Percentiles rank a stretch among this genome's conserved stretches.
Evolutionary conservation across 805 yeast genomes (phyloP).

Genomic region (Metschnikowia baotianmanensis): DNA sequence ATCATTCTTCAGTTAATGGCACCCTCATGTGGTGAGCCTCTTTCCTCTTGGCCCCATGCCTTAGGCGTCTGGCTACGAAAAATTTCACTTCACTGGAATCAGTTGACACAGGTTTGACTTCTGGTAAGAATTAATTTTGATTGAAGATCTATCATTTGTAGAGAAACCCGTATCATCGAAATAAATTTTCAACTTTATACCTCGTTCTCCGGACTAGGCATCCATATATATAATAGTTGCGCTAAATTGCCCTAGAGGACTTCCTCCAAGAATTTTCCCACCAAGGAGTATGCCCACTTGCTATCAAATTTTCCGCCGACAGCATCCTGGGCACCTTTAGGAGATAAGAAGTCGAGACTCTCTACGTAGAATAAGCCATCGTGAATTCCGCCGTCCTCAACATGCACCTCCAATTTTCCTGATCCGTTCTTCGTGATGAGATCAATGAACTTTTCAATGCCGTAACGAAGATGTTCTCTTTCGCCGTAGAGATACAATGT

Average conservation of each 20-base stretch:
- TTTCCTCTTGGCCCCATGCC: conserved; percentile 76
- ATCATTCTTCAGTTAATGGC: too few species aligned
- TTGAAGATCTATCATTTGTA: conserved; percentile 10
- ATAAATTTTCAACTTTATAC: background rate
- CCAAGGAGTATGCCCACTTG: conserved; percentile 19
- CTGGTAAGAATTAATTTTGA: conserved; percentile 49
- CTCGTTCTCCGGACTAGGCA: too few species aligned
- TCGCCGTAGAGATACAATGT: conserved; percentile 31
- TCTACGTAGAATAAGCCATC: conserved; percentile 35
- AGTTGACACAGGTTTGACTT: conserved; percentile 56
- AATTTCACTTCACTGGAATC: conserved; percentile 48
- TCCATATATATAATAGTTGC: background rate
- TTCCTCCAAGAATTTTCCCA: conserved; percentile 20
- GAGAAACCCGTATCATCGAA: background rate
- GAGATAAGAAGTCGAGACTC: conserved; percentile 29
- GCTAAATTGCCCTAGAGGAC: conserved; percentile 3
- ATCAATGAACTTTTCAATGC: conserved; percentile 26
- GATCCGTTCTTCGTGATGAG: conserved; percentile 18
- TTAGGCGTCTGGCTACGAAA: conserved; percentile 74
- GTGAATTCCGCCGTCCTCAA: conserved; percentile 37
- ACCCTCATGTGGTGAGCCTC: conserved; percentile 31
- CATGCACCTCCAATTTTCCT: conserved; percentile 19
- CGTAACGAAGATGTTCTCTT: conserved; percentile 31
- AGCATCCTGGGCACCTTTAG: conserved; percentile 22
- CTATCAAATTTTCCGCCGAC: conserved; percentile 25